phyloP scores from a whole-genome alignment of 768 basidiomycete genomes.

The Panus rudis region DNA sequence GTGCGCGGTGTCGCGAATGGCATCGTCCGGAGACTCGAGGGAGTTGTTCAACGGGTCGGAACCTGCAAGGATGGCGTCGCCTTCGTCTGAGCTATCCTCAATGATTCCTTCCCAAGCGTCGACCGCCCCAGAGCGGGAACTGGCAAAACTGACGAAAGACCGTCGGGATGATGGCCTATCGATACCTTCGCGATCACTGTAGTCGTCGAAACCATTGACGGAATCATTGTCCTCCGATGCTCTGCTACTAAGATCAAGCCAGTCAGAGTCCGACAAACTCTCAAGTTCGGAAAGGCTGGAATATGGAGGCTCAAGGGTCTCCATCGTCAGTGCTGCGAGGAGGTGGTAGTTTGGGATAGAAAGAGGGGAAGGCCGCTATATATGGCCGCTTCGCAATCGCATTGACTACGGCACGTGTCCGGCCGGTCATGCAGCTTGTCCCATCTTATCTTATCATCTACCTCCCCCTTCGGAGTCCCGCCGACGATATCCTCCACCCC shows the following conservation, averaged over 20 bases:
- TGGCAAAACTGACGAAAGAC: conserved; percentile 63
- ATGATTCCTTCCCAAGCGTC: conserved; percentile 77
- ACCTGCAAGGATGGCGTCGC: conserved; percentile 7
- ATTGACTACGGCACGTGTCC: too few species aligned
- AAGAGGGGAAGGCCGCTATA: conserved; percentile 17
- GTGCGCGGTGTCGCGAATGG: conserved; percentile 4
- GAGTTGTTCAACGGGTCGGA: conserved; percentile 11
- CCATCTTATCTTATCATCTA: too few species aligned
- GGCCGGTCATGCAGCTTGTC: too few species aligned
- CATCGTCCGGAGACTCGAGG: conserved; percentile 16
- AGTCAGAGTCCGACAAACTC: conserved; percentile 71
- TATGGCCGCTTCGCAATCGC: conserved; percentile 11
- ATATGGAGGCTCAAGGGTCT: conserved; percentile 30
- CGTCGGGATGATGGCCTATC: conserved; percentile 55
- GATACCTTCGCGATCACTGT: conserved; percentile 54
- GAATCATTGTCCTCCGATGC: conserved; percentile 71
- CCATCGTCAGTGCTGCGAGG: conserved; percentile 19
- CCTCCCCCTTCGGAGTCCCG: too few species aligned
- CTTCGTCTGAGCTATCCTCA: conserved; percentile 54
- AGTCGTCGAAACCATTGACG: conserved; percentile 43
- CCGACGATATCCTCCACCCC: too few species aligned
- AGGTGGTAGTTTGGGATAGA: conserved; percentile 12
- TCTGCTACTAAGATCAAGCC: conserved; percentile 72
- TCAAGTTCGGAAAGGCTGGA: conserved; percentile 55
- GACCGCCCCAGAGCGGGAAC: conserved; percentile 61